Conservation (phyloP, 345 rosid species). For the Salix exigua region DNA sequence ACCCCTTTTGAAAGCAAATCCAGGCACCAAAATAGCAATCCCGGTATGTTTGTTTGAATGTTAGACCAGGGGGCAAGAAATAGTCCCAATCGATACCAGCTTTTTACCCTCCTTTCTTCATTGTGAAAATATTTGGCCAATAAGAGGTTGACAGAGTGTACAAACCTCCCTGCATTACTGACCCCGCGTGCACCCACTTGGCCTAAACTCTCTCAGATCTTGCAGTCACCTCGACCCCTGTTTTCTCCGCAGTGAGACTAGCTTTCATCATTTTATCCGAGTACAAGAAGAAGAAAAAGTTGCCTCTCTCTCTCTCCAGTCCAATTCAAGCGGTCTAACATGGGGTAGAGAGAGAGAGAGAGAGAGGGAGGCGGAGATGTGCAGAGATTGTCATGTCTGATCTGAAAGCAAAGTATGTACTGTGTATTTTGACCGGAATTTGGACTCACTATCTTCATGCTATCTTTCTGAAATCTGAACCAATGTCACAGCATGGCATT, state of each 20-base stretch:
- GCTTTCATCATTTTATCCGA: background rate
- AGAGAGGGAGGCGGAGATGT: background rate
- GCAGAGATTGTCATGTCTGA: background rate
- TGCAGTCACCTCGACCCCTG: background rate
- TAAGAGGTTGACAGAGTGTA: background rate
- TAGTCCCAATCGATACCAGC: background rate
- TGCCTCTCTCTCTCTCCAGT: background rate
- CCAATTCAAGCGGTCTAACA: background rate
- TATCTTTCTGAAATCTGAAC: background rate
- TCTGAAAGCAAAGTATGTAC: background rate
- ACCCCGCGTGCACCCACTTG: constrained; percentile 2
- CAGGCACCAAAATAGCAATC: background rate
- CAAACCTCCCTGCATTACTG: background rate
- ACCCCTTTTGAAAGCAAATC: background rate
- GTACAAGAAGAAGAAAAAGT: background rate
- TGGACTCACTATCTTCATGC: constrained; percentile 5
- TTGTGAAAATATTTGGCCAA: background rate
- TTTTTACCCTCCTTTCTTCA: background rate
- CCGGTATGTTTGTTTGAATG: background rate
- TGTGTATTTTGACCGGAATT: constrained; percentile 19
- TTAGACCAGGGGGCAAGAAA: background rate
- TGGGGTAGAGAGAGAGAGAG: background rate
- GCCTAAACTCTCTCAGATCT: background rate
- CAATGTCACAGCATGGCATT: background rate
- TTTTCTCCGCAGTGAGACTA: background rate